A percentile compares a stretch with the other conserved stretches of the same genome.
phyloP scores from a whole-genome alignment of 805 yeast genomes.

The Brettanomyces bruxellensis region DNA sequence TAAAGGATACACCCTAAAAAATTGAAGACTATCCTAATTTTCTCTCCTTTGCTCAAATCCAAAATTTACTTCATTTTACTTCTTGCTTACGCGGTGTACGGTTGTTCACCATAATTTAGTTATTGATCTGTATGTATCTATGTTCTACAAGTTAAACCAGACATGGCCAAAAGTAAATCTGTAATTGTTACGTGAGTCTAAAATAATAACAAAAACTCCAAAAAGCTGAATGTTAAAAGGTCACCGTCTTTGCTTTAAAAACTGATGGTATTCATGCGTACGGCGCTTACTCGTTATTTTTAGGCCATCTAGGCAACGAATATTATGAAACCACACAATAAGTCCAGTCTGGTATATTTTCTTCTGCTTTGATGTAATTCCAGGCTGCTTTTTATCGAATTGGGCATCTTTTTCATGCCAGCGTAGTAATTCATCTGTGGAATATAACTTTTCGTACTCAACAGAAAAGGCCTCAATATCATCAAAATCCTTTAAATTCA shows the following conservation, averaged over 20 bases:
- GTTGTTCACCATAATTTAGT: too few species aligned
- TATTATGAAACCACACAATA: constrained; percentile 19
- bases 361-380: constrained; percentile 1
- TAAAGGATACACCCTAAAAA: too few species aligned
- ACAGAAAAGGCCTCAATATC: constrained; percentile 44
- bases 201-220: too few species aligned
- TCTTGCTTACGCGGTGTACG: too few species aligned
- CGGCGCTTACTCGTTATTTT: constrained; percentile 4
- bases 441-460: constrained; percentile 34
- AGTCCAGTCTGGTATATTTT: constrained; percentile 12
- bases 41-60: too few species aligned
- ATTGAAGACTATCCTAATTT: too few species aligned
- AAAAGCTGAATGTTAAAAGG: too few species aligned
- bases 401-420: constrained; percentile 32
- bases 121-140: too few species aligned
- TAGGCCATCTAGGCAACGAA: constrained; percentile 22
- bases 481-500: constrained; percentile 37
- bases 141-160: too few species aligned
- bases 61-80: too few species aligned
- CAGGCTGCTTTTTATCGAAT: constrained; percentile 4
- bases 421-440: constrained; percentile 22
- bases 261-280: neutral
- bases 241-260: neutral
- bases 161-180: too few species aligned
- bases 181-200: too few species aligned